Evolutionary conservation across 2,329 filamentous ascomycete genomes (phyloP), one percentile per base, ranked within the genome.

Genomic region (Blastomyces percursus): DNA sequence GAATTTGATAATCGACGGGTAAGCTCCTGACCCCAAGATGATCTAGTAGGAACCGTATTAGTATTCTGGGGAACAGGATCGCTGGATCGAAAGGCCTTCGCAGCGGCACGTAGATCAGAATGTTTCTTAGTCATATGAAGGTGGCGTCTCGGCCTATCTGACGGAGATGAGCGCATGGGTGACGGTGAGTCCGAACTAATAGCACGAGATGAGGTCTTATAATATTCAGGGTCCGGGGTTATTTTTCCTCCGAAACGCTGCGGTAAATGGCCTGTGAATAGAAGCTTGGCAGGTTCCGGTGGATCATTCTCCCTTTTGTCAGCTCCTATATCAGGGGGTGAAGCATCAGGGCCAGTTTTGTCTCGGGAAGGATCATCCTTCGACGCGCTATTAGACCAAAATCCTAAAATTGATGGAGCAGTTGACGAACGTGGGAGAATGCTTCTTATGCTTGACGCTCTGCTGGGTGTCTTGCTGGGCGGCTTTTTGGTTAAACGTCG

Each of bases 61-160:
- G 19, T 50, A 16, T 32, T n/a, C 32, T 35, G 57, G 2, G 57
- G 21, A 5, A 3, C 5, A 11, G 27, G 9, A 32, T 48, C 57
- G 7, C 27, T 35, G 4, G 24, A 35, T 35, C 19, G 57, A 48
- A 32, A 59, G 5, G 55, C 48, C 11, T 48, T 62, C 12, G 66
- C 66, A 19, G 62, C 58, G 14, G 63, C 63, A 12, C 66, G 64
- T 54, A 67, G 60, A 61, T 67, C 62, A 9, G 30, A 32, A 59
- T 65, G 61, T 35, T 65, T 67, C 44, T 62, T 65, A 16, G 63
- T 60, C 6, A 64, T 59, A 61, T 66, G 66, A 59, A 67, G 65
- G 19, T 61, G 63, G 42, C 50, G 63, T 19, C 35, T 62, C 3
- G 61, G 59, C 19, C 38, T 19, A 62, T 60, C 44, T 2, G 42